phyloP scores from a whole-genome alignment of 2,329 filamentous ascomycete species.

The Thyridium curvatum region DNA sequence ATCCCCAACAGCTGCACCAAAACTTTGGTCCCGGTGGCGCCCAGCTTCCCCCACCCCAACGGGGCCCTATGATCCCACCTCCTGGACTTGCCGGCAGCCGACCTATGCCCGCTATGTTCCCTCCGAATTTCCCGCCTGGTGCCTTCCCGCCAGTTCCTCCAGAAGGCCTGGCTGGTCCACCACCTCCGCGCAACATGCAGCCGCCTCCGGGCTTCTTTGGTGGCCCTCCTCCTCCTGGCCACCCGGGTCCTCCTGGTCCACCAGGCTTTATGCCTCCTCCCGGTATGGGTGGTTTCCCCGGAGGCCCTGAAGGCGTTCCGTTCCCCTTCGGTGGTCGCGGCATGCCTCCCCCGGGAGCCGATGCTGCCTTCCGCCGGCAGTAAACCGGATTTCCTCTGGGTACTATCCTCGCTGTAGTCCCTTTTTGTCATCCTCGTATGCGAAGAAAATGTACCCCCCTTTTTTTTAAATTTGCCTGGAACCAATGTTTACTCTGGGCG shows the following conservation, averaged over 20 bases:
- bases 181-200: slow-evolving; percentile 47
- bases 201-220: slow-evolving; percentile 54
- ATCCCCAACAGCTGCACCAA: slow-evolving; percentile 47
- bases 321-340: slow-evolving; percentile 46
- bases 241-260: slow-evolving; percentile 17
- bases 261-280: slow-evolving; percentile 49
- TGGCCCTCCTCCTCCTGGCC: slow-evolving; percentile 21
- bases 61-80: slow-evolving; percentile 48
- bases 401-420: no score
- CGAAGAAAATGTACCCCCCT: no score
- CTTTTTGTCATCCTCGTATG: no score
- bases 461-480: no score
- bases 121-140: slow-evolving; percentile 52
- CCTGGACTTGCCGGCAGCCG: slow-evolving; percentile 42
- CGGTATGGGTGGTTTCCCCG: slow-evolving; percentile 50
- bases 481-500: no score
- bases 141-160: slow-evolving; percentile 34
- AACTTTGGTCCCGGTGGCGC: slow-evolving; percentile 43
- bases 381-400: not conserved
- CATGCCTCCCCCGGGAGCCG: slow-evolving; percentile 14
- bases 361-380: slow-evolving; percentile 7
- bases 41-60: slow-evolving; percentile 29
- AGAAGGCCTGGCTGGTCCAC: slow-evolving; percentile 41
- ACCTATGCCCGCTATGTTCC: slow-evolving; percentile 52
- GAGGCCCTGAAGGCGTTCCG: slow-evolving; percentile 40